These are phyloP conservation scores for Populus tomentosa DNA, from an alignment of 441 rosid genomes.

Conservation along the genomic window DNA sequence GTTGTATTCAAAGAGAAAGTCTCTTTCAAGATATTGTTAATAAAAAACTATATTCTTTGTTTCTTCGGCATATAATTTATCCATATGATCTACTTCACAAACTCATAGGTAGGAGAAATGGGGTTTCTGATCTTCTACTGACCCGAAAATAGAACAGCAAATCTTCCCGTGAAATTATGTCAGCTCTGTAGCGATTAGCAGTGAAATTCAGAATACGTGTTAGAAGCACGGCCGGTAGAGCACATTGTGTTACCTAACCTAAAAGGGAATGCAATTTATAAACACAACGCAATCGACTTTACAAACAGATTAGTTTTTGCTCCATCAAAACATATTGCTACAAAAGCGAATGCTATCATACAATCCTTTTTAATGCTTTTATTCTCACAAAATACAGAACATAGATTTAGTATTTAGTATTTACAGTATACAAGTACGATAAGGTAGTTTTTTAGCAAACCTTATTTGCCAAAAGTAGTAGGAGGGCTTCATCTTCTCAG, in stretches of 20 bases:
- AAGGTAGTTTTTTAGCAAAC: background rate
- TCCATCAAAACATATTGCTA: background rate
- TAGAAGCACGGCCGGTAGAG: background rate
- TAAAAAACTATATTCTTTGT: background rate
- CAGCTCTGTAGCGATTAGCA: background rate
- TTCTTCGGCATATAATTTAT: background rate
- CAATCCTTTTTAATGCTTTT: background rate
- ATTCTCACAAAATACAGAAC: background rate
- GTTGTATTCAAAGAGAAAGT: background rate
- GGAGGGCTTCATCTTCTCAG: slow-evolving; percentile 1
- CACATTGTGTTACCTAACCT: background rate
- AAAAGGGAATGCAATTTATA: background rate
- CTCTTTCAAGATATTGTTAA: background rate
- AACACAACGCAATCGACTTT: background rate
- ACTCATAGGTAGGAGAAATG: background rate
- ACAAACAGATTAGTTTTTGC: background rate
- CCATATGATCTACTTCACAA: background rate
- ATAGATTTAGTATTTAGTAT: background rate
- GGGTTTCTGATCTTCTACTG: background rate
- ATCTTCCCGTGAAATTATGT: background rate
- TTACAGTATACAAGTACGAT: background rate
- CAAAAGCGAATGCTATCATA: background rate
- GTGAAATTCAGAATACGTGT: background rate
- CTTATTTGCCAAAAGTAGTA: background rate
- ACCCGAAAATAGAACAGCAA: background rate